phyloP scores from a whole-genome alignment of 495 filamentous ascomycete species.

The Collariella sp. region DNA sequence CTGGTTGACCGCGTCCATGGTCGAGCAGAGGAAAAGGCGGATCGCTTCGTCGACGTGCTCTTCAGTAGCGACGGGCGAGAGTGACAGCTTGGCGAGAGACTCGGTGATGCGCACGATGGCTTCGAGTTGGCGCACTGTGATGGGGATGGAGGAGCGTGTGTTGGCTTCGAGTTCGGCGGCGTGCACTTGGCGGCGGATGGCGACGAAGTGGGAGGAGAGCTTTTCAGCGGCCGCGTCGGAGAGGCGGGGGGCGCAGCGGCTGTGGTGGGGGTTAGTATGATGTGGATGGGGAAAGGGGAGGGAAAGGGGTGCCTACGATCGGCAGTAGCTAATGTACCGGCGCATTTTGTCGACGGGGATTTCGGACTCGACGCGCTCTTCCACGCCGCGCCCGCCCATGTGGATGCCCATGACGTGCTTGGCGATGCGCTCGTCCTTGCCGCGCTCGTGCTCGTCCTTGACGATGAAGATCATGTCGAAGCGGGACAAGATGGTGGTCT shows the following conservation, averaged over 20 bases:
- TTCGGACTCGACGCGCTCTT: slow-evolving; percentile 76
- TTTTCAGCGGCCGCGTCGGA: slow-evolving; percentile 91
- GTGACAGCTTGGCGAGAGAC: slow-evolving; percentile 81
- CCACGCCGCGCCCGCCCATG: slow-evolving; percentile 80
- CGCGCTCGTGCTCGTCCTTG: slow-evolving; percentile 85
- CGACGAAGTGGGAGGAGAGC: slow-evolving; percentile 94
- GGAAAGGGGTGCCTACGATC: slow-evolving; percentile 55
- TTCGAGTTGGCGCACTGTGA: slow-evolving; percentile 95
- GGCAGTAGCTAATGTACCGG: slow-evolving; percentile 96
- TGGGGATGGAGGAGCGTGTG: slow-evolving; percentile 83
- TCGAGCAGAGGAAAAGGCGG: slow-evolving; percentile 88
- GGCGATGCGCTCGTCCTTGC: slow-evolving; percentile 85
- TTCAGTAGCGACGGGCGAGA: slow-evolving; percentile 79
- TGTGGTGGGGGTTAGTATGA: slow-evolving; percentile 38
- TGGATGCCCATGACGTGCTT: slow-evolving; percentile 97
- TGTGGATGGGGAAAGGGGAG: neutral
- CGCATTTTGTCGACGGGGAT: slow-evolving; percentile 95
- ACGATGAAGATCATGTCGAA: slow-evolving; percentile 99
- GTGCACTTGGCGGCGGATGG: slow-evolving; percentile 91
- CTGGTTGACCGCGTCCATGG: slow-evolving; percentile 95
- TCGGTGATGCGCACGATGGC: slow-evolving; percentile 96
- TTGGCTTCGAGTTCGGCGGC: slow-evolving; percentile 80
- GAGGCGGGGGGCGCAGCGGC: slow-evolving; percentile 86
- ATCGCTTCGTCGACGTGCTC: slow-evolving; percentile 97
- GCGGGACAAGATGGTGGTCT: slow-evolving; percentile 95